Conservation (phyloP, 2,329 filamentous ascomycete genomes). For the Exophiala bonariae region DNA sequence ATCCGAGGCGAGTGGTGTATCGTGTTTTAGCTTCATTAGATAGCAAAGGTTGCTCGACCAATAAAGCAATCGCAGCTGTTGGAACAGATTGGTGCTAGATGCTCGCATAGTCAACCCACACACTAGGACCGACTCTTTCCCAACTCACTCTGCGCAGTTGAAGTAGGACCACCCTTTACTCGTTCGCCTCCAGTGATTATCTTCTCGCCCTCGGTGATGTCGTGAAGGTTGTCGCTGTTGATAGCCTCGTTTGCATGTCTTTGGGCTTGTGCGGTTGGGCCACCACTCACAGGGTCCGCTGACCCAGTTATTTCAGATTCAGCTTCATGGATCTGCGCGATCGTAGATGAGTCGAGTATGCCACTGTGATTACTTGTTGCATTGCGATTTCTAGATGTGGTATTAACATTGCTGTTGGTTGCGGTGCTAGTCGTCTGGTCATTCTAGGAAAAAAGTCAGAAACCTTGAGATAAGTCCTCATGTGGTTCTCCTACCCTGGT, state of each 20-base stretch:
- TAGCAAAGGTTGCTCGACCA: too few species aligned
- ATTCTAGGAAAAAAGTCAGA: too few species aligned
- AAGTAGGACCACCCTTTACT: constrained; percentile 39
- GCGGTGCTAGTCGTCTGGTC: too few species aligned
- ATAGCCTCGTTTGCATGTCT: constrained; percentile 36
- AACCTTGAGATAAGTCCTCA: too few species aligned
- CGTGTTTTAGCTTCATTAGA: too few species aligned
- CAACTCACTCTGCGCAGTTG: constrained; percentile 35
- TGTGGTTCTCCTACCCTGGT: too few species aligned
- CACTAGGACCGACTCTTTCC: constrained; percentile 5
- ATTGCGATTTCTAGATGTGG: too few species aligned
- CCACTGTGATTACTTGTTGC: not conserved
- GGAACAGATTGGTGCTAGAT: too few species aligned
- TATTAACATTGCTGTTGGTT: not conserved
- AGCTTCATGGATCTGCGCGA: constrained; percentile 40
- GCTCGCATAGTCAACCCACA: too few species aligned
- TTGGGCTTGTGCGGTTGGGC: constrained; percentile 44
- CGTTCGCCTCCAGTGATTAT: constrained; percentile 36
- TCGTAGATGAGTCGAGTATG: constrained; percentile 29
- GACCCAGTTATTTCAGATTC: constrained; percentile 41
- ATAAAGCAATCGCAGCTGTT: too few species aligned
- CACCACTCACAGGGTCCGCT: constrained; percentile 35
- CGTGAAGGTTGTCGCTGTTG: constrained; percentile 36
- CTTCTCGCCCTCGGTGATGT: constrained; percentile 44
- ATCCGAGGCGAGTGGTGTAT: too few species aligned